Percentiles rank a stretch among this genome's conserved stretches.
phyloP scores from a whole-genome alignment of 73 alveolate species.

The Tetrahymena borealis region DNA sequence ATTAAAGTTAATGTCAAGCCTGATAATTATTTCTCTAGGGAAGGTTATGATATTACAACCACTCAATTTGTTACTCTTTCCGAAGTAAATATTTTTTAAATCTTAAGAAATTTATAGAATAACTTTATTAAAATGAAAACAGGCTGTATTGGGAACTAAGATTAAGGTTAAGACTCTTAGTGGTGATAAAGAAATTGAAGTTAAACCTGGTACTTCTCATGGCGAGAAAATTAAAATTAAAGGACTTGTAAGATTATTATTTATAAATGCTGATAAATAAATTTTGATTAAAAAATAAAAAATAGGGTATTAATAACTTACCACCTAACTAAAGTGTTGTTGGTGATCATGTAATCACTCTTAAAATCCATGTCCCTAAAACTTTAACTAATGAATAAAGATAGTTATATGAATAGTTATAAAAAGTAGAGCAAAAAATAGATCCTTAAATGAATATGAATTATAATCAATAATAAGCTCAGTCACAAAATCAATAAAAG shows the following conservation, averaged over 20 bases:
- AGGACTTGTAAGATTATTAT: constrained; percentile 9
- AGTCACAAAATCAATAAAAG: neutral
- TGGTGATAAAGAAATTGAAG: constrained; percentile 57
- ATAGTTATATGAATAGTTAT: neutral
- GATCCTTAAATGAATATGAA: neutral
- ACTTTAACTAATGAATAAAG: neutral
- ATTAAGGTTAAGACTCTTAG: constrained; percentile 59
- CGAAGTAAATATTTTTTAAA: neutral
- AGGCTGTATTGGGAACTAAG: constrained; percentile 74
- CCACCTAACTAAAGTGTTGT: neutral
- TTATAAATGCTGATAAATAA: neutral
- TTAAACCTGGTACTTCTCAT: constrained; percentile 72
- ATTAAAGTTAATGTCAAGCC: constrained; percentile 57
- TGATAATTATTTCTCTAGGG: constrained; percentile 65
- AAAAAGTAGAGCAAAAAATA: neutral
- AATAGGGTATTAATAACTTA: neutral
- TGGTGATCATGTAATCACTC: neutral
- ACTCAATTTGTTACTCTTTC: constrained; percentile 48
- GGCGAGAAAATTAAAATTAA: constrained; percentile 57
- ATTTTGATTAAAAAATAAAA: neutral
- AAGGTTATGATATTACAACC: constrained; percentile 69
- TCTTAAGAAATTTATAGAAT: neutral
- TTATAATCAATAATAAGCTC: neutral
- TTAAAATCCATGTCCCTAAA: neutral
- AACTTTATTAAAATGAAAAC: neutral